Conservation (phyloP, 169 alveolate species). For the Plasmodium ovale region DNA sequence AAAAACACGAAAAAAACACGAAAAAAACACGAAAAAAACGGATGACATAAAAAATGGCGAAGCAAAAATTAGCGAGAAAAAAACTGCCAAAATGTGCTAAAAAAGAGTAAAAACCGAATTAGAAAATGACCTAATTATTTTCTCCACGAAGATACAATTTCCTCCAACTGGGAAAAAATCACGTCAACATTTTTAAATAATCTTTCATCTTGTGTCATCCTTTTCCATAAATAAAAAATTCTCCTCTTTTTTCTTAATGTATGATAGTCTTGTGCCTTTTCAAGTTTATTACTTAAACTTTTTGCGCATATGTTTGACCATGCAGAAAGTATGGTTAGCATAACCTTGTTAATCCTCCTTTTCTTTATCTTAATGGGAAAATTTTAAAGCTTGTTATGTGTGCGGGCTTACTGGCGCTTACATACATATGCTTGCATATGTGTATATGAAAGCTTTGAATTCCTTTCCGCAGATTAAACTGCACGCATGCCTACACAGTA, state of each 20-base stretch:
- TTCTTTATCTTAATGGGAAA: conserved; percentile 42
- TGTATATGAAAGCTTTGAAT: neutral
- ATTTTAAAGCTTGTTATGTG: neutral
- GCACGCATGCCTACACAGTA: conserved; percentile 9
- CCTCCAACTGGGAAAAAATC: conserved; percentile 39
- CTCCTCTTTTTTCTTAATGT: conserved; percentile 51
- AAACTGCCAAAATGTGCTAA: no score
- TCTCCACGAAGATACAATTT: conserved; percentile 62
- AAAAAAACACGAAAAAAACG: no score
- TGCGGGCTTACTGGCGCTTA: neutral
- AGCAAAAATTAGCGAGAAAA: no score
- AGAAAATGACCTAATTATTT: neutral
- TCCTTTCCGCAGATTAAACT: neutral
- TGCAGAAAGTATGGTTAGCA: conserved; percentile 17
- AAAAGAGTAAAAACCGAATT: no score
- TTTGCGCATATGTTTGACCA: conserved; percentile 28
- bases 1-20: no score
- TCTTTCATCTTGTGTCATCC: conserved; percentile 35
- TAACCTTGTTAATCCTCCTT: conserved; percentile 30
- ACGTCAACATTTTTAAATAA: conserved; percentile 56
- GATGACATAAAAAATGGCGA: no score
- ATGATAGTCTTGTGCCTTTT: conserved; percentile 49
- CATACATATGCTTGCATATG: neutral
- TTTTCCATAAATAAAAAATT: conserved; percentile 47
- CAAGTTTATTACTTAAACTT: conserved; percentile 21